Conservation (phyloP, 1,284 basidiomycete species). For the Apiotrichum sp. region DNA sequence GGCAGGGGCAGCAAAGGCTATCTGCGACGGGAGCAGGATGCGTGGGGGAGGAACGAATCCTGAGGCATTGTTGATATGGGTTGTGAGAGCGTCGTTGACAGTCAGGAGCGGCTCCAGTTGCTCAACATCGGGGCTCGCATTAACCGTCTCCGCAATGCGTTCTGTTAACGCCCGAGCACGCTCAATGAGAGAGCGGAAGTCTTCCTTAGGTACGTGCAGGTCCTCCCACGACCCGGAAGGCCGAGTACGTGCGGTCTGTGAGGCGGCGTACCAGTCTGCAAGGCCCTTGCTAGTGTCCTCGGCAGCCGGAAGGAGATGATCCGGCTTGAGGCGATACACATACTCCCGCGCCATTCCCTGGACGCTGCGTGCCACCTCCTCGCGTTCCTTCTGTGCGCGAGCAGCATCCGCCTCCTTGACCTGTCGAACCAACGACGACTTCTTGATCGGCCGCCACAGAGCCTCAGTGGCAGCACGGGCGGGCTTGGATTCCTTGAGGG, state of each 20-base stretch:
- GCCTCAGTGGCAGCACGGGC: slow-evolving; percentile 30
- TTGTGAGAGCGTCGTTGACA: slow-evolving; percentile 65
- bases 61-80: slow-evolving; percentile 44
- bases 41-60: slow-evolving; percentile 37
- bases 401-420: slow-evolving; percentile 46
- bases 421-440: slow-evolving; percentile 46
- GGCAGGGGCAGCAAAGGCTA: slow-evolving; percentile 18
- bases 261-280: slow-evolving; percentile 34
- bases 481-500: slow-evolving; percentile 15
- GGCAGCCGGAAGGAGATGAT: slow-evolving; percentile 54
- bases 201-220: slow-evolving; percentile 37
- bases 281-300: slow-evolving; percentile 48
- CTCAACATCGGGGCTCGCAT: slow-evolving; percentile 32
- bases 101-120: slow-evolving; percentile 61
- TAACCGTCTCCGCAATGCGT: slow-evolving; percentile 57
- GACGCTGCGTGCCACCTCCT: slow-evolving; percentile 31
- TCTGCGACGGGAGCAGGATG: slow-evolving; percentile 35
- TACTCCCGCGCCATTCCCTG: slow-evolving; percentile 41
- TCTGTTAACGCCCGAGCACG: slow-evolving; percentile 55
- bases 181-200: slow-evolving; percentile 47
- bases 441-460: slow-evolving; percentile 50
- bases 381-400: slow-evolving; percentile 37
- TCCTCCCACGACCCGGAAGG: slow-evolving; percentile 38
- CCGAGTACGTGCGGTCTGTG: slow-evolving; percentile 5
- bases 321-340: slow-evolving; percentile 50